Percentiles rank a stretch among this genome's conserved stretches.
phyloP scores from a whole-genome alignment of 1,284 basidiomycete genomes.

The Moniliophthora roreri region DNA sequence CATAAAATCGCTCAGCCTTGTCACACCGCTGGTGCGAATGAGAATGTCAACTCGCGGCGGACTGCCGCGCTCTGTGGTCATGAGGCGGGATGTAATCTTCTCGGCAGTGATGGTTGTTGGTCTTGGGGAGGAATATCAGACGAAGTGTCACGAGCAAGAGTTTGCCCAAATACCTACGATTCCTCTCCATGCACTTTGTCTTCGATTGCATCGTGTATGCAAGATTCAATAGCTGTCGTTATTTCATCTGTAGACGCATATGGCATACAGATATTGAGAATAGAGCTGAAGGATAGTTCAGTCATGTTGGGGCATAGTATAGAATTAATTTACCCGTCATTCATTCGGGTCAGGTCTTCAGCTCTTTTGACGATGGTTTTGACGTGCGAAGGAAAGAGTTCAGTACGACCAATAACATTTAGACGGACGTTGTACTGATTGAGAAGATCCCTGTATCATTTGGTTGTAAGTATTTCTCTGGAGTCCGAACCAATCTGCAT shows the following conservation, averaged over 20 bases:
- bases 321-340: slow-evolving; percentile 55
- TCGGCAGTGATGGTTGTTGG: slow-evolving; percentile 54
- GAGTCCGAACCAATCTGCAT: background rate
- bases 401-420: slow-evolving; percentile 77
- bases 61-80: slow-evolving; percentile 65
- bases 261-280: slow-evolving; percentile 94
- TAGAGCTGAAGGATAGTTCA: slow-evolving; percentile 53
- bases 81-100: slow-evolving; percentile 64
- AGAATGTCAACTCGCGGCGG: slow-evolving; percentile 85
- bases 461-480: background rate
- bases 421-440: slow-evolving; percentile 84
- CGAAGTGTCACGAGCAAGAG: background rate
- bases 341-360: slow-evolving; percentile 77
- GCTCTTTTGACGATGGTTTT: slow-evolving; percentile 72
- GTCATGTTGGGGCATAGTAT: no score
- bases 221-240: slow-evolving; percentile 67
- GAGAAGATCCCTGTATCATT: slow-evolving; percentile 62
- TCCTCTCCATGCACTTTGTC: slow-evolving; percentile 24
- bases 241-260: slow-evolving; percentile 95
- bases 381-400: slow-evolving; percentile 79
- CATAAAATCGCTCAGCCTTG: slow-evolving; percentile 88
- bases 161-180: slow-evolving; percentile 1
- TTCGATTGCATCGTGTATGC: slow-evolving; percentile 50
- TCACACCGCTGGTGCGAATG: slow-evolving; percentile 90
- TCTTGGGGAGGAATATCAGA: slow-evolving; percentile 29